Evolutionary conservation across 2,329 filamentous ascomycete genomes (phyloP), one percentile per base, ranked within the genome.

Genomic region (Cordyceps pruinosa): DNA sequence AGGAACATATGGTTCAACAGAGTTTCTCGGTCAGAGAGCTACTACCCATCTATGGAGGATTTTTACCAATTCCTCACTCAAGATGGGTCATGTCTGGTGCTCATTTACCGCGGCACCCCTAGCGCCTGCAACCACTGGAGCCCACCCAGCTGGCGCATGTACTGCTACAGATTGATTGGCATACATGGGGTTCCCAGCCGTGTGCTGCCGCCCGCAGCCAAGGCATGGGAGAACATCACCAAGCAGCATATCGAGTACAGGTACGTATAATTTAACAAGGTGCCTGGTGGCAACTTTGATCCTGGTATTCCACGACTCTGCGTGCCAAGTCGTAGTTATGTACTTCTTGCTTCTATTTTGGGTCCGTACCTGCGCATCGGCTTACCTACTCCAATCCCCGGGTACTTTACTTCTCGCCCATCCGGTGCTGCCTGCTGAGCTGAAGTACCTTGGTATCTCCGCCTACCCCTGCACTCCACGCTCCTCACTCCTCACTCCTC

Each of bases 161-260:
- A 49, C 17, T 10, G 23, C 34, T 50, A 21, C 48, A 51, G 48
- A 51, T 41, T 51, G 25, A 51, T 51, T 51, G 37, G 48, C 34
- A 19, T 28, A 15, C 48, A 49, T 30, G 48, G 48, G 48, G 48
- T 30, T 17, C n/a, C 10, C 15, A 41, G 6, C 35, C 48, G 48
- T 50, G 48, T 23, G 34, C 34, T 8, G 6, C 23, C n/a, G n/a
- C 19, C 34, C 6, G 17, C 25, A 41, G n/a, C 17, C 34, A 49
- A 17, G 23, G 34, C 48, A 50, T 15, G 39, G 34, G 25, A 26
- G 32, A 49, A 49, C 32, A 37, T 37, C 21, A 17, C 39, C 12
- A 41, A 4, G 17, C 34, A 21, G 13, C 15, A 28, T 7, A 28
- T 41, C 32, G 47, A 46, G 44, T 41, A 41, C 37, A 41, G 37